Percentiles rank a stretch among this genome's conserved stretches.
Evolutionary conservation across 768 basidiomycete genomes (phyloP).

Genomic region (Erythrobasidium yunnanense): DNA sequence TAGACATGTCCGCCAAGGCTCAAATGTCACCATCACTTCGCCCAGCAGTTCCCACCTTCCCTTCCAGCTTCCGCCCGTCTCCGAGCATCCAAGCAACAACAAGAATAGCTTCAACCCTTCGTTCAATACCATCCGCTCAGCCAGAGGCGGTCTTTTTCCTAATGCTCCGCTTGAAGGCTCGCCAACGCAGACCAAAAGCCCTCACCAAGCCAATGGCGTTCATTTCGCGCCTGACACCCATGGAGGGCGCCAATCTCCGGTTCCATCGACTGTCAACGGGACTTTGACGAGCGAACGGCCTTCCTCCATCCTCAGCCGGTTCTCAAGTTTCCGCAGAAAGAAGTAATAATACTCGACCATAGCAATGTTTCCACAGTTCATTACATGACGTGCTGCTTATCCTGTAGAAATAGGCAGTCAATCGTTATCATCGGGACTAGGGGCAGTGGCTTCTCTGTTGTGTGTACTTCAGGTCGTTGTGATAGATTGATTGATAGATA

Average conservation of each 20-base stretch:
- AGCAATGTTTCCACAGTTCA: too few species aligned
- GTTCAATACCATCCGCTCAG: neutral
- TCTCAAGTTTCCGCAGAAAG: constrained; percentile 8
- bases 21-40: too few species aligned
- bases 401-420: too few species aligned
- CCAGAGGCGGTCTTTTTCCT: neutral
- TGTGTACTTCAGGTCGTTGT: too few species aligned
- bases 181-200: neutral
- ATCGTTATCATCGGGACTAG: too few species aligned
- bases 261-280: neutral
- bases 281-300: constrained; percentile 5
- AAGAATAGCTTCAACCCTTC: neutral
- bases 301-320: constrained; percentile 8
- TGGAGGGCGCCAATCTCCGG: neutral
- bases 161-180: neutral
- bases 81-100: neutral
- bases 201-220: neutral
- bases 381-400: too few species aligned
- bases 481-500: too few species aligned
- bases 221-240: neutral
- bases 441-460: too few species aligned
- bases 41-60: neutral
- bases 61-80: neutral
- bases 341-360: too few species aligned
- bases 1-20: too few species aligned